These are phyloP conservation scores for Fusarium chuoi DNA, from an alignment of 2,329 filamentous ascomycete genomes.

Conservation along the genomic window DNA sequence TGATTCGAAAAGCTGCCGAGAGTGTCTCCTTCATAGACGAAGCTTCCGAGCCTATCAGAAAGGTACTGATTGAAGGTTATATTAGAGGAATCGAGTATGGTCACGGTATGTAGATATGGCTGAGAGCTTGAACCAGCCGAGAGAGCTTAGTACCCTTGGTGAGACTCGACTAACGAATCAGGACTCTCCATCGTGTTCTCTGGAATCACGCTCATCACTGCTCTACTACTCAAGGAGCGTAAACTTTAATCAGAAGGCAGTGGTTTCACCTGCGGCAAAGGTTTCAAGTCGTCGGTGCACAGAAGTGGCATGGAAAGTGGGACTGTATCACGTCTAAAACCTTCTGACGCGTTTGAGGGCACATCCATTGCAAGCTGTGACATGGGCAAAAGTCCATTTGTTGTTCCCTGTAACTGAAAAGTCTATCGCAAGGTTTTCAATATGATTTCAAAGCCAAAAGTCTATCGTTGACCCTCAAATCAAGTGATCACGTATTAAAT, in stretches of 20 bases:
- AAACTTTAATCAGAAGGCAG: neutral
- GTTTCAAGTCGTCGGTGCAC: neutral
- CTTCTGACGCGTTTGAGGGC: neutral
- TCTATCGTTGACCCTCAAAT: too few relatives aligned
- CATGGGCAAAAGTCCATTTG: neutral
- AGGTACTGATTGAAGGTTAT: constrained; percentile 18
- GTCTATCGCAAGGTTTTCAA: too few relatives aligned
- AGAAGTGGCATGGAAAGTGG: neutral
- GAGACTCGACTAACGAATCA: neutral
- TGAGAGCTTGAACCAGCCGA: too few relatives aligned
- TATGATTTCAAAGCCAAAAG: neutral
- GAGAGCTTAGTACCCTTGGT: too few relatives aligned
- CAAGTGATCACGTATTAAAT: neutral
- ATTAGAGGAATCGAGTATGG: constrained; percentile 34
- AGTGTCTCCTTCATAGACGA: constrained; percentile 32
- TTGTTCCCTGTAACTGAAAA: neutral
- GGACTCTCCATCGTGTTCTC: neutral
- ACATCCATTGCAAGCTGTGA: neutral
- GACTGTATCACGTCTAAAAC: neutral
- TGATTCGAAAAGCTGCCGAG: constrained; percentile 29
- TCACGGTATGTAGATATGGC: constrained; percentile 9
- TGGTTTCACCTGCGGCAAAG: neutral
- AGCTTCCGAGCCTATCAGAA: constrained; percentile 20
- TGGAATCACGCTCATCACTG: neutral
- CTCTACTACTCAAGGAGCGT: neutral